phyloP scores from a whole-genome alignment of 2,329 filamentous ascomycete genomes.

The Ceratocystis ficicola region DNA sequence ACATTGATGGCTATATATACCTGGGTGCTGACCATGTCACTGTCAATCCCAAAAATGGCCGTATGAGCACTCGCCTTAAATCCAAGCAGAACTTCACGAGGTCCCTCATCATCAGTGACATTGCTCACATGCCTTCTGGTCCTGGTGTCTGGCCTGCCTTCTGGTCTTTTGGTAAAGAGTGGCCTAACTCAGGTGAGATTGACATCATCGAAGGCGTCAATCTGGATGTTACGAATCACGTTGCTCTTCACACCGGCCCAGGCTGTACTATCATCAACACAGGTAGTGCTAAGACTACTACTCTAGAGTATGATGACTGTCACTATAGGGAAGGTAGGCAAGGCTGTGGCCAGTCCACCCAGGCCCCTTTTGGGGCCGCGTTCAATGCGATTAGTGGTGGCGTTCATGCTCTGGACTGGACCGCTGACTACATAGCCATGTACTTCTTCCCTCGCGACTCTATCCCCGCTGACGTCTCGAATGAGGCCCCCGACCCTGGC shows the following conservation, averaged over 20 bases:
- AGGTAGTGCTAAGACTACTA: constrained; percentile 36
- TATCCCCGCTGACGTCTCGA: constrained; percentile 52
- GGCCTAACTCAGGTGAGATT: constrained; percentile 62
- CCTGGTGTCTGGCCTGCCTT: constrained; percentile 65
- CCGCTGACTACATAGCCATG: constrained; percentile 54
- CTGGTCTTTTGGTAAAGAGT: constrained; percentile 54
- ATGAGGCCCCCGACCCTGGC: constrained; percentile 49
- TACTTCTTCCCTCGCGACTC: constrained; percentile 65
- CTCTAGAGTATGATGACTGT: constrained; percentile 44
- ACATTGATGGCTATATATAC: constrained; percentile 44
- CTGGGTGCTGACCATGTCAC: constrained; percentile 58
- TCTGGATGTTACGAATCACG: constrained; percentile 42
- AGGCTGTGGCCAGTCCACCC: constrained; percentile 48
- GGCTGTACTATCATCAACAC: constrained; percentile 48
- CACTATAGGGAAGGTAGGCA: constrained; percentile 39
- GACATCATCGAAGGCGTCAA: constrained; percentile 74
- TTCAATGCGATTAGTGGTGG: constrained; percentile 62
- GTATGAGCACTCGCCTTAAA: constrained; percentile 56
- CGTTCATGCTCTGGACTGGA: constrained; percentile 69
- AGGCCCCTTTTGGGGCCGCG: constrained; percentile 48
- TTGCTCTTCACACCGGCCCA: constrained; percentile 55
- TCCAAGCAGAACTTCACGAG: constrained; percentile 55
- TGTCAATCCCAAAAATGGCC: constrained; percentile 44
- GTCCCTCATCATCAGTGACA: constrained; percentile 61
- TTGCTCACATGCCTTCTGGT: constrained; percentile 62